Evolutionary conservation across 75 land plant genomes (phyloP).

Genomic region (Ceratopteris richardii): DNA sequence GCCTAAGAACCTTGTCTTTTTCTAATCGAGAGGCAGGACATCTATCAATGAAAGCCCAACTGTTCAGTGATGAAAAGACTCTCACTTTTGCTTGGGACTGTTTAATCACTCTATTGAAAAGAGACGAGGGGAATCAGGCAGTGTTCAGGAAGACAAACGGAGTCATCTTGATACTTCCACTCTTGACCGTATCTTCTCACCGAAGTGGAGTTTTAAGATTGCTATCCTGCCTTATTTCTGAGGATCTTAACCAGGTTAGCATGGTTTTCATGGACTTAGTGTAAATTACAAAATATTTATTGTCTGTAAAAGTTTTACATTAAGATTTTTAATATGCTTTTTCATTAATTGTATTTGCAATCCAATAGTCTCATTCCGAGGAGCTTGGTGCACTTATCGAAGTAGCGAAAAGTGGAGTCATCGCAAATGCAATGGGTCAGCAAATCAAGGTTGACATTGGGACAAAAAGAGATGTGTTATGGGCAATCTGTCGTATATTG

Average conservation of each 20-base stretch:
- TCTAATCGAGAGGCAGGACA: neutral
- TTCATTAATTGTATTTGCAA: neutral
- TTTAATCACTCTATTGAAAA: constrained; percentile 64
- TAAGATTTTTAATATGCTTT: too few species aligned
- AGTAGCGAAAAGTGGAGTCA: constrained; percentile 74
- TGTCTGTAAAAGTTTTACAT: too few species aligned
- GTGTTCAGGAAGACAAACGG: constrained; percentile 70
- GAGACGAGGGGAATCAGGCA: constrained; percentile 75
- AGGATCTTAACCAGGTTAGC: constrained; percentile 73
- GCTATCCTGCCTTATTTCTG: constrained; percentile 69
- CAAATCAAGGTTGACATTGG: constrained; percentile 69
- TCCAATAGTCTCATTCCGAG: constrained; percentile 79
- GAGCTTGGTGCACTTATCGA: constrained; percentile 76
- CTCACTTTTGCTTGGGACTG: constrained; percentile 80
- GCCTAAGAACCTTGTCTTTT: constrained; percentile 1
- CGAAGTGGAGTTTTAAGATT: constrained; percentile 72
- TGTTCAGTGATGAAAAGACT: constrained; percentile 69
- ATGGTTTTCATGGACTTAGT: constrained; percentile 1
- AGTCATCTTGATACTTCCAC: constrained; percentile 56
- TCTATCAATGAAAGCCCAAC: constrained; percentile 40
- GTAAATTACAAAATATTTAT: too few species aligned
- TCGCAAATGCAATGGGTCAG: constrained; percentile 60
- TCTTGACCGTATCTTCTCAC: constrained; percentile 57
- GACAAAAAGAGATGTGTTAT: constrained; percentile 82
- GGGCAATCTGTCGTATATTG: constrained; percentile 78